Base-by-base conservation (phyloP, 2,329 filamentous ascomycete genomes). In the Claviceps sp. region DNA sequence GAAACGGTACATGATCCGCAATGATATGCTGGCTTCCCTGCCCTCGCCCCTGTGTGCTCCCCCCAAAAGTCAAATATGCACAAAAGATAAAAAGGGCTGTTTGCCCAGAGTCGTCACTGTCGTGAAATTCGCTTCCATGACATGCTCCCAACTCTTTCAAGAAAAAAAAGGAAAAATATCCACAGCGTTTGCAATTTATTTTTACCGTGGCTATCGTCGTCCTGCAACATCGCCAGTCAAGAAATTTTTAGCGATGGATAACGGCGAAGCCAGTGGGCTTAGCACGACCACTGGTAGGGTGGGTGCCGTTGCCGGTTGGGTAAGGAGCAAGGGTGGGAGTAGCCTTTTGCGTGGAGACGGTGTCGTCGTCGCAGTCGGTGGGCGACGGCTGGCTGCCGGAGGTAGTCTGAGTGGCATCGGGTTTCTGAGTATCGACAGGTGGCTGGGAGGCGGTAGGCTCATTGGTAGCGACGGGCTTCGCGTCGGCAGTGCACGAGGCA, bases 241-340 rank as follows among this genome's bases (percentile, higher is more conserved):
- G 30, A 24, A 3, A 1, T 14, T 11, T 50, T n/a, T 65, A 68
- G 54, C 62, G 65, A 57, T 61, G 59, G 52, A 65, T 62, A 52
- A 61, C 61, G 52, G 61, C 61, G 57, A 64, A 65, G 56, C 68
- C 69, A 51, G 68, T 65, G 54, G 69, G 65, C 42, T 56, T 55
- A 40, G 65, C 61, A 39, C 58, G 61, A 49, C 66, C 66, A 55
- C 61, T 55, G 47, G 65, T 50, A 16, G 48, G 56, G 52, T 55
- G 55, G 48, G 69, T 68, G 54, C 63, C 64, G 65, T 70, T 69
- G 56, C 62, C 62, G 50, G 61, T 63, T 48, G 72, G 72, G 65
- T 66, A 72, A 57, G 72, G 72, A 54, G 70, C 60, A 54, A 68
- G 64, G 50, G 67, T 68, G 54, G 67, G 64, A 39, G 63, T 65